Evolutionary conservation across 305 asterid species (phyloP).

Genomic region (Fraxinus albicans): DNA sequence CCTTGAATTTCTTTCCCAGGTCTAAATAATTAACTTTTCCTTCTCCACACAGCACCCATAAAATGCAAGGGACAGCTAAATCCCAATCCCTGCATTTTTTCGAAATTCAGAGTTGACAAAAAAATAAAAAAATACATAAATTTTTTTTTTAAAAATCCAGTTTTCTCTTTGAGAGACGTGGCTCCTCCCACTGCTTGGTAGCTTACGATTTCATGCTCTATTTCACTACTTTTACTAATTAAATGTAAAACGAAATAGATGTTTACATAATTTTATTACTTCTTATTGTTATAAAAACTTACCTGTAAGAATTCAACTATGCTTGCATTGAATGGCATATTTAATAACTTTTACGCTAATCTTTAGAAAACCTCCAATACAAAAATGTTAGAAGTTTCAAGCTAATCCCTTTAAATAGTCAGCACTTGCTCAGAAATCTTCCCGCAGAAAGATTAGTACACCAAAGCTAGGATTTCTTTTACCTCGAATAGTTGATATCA

Average conservation of each 20-base stretch:
- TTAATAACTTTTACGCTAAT: background rate
- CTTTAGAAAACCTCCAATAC: background rate
- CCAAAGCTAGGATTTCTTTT: background rate
- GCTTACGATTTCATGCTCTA: background rate
- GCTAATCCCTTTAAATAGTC: background rate
- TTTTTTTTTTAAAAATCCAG: background rate
- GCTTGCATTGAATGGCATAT: background rate
- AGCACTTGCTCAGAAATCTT: background rate
- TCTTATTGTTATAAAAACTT: background rate
- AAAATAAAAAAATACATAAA: background rate
- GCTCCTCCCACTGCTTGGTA: background rate
- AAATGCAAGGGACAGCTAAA: constrained; percentile 1
- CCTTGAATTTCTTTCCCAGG: background rate
- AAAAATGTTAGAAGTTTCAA: background rate
- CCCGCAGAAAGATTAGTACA: background rate
- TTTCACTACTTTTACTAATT: background rate
- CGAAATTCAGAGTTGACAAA: background rate
- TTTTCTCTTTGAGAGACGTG: background rate
- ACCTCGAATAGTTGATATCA: background rate
- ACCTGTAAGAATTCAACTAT: background rate
- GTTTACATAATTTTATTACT: background rate
- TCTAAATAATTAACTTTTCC: constrained; percentile 4
- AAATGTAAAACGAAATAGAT: background rate
- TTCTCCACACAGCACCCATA: constrained; percentile 4
- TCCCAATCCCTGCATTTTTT: constrained; percentile 5